phyloP scores from a whole-genome alignment of 352 stramenopile genomes.

The Pilasporangium apinafurcum region DNA sequence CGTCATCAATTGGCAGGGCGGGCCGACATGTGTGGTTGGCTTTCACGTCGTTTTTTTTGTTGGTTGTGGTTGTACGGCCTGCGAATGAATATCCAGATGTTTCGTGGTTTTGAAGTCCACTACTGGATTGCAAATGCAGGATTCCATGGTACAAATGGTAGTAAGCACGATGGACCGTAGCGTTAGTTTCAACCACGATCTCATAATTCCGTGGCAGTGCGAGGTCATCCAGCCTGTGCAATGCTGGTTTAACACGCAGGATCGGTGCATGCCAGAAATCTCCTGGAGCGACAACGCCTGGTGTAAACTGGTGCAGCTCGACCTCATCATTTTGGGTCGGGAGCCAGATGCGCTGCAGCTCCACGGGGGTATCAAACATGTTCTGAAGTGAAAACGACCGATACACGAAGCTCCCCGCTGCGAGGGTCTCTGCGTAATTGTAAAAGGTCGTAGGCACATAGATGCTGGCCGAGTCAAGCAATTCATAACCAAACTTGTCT shows the following conservation, averaged over 20 bases:
- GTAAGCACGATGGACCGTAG: constrained; percentile 21
- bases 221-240: not conserved
- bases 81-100: constrained; percentile 11
- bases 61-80: not conserved
- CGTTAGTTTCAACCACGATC: constrained; percentile 35
- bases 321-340: constrained; percentile 10
- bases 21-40: not conserved
- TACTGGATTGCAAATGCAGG: constrained; percentile 15
- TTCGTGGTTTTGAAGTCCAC: constrained; percentile 14
- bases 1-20: constrained; percentile 1
- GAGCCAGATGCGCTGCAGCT: constrained; percentile 39
- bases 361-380: constrained; percentile 28
- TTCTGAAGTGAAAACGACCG: constrained; percentile 13
- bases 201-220: constrained; percentile 9
- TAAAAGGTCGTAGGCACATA: constrained; percentile 1
- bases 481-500: too few species aligned
- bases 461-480: too few species aligned
- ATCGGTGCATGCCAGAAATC: constrained; percentile 21
- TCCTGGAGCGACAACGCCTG: constrained; percentile 8
- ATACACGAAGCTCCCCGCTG: not conserved
- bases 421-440: constrained; percentile 8
- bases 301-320: constrained; percentile 21
- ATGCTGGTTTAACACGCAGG: constrained; percentile 15
- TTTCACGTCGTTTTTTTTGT: not conserved
- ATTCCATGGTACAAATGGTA: constrained; percentile 31